Base-by-base conservation (phyloP, 2,329 filamentous ascomycete genomes). In the Nannizziopsis arthrosporioides region DNA sequence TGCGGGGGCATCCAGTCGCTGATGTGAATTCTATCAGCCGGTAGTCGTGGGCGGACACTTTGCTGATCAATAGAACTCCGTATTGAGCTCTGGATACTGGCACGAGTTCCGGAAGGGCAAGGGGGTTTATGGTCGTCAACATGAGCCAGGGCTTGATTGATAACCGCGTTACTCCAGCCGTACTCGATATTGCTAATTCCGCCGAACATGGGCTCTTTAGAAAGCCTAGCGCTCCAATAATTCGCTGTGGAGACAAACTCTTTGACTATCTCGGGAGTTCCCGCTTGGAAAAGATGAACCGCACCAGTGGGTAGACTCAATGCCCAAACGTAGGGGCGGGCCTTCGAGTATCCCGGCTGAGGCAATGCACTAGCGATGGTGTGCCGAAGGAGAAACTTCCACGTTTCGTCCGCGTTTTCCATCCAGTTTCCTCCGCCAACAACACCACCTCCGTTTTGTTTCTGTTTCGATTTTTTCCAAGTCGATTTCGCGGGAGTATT, bases 351-450 rank as follows among this genome's bases (percentile, higher is more conserved):
- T 9, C 92, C 92, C 0, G 92, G 90, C 0, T 88, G 77, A 7
- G 92, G 92, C 11, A 98, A 76, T 0, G 84, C 81, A 48, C 87
- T 94, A 9, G 92, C 92, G 55, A 96, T 84, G 0, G 89, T 93
- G 63, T 96, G 89, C 15, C 89, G 80, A 6, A 98, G 78, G 38
- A 84, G 81, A 64, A 95, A 96, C 15, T 82, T 84, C 57, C 86
- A 89, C 8, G 95, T 73, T 54, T 82, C 86, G 54, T 94, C 88
- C 4, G 92, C 92, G 61, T 94, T 96, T 56, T 95, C 89, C 64
- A 90, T 90, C 92, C 92, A 98, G 64, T 98, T 96, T 18, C 92
- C 92, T 52, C 92, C 92, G 55, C 92, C 92, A 1, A 96, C 92
- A 5, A 84, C 76, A 22, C 81, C 78, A 10, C 78, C 80, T 8